Evolutionary conservation across 2,329 filamentous ascomycete species (phyloP).

Genomic region (Calonectria crousiana): DNA sequence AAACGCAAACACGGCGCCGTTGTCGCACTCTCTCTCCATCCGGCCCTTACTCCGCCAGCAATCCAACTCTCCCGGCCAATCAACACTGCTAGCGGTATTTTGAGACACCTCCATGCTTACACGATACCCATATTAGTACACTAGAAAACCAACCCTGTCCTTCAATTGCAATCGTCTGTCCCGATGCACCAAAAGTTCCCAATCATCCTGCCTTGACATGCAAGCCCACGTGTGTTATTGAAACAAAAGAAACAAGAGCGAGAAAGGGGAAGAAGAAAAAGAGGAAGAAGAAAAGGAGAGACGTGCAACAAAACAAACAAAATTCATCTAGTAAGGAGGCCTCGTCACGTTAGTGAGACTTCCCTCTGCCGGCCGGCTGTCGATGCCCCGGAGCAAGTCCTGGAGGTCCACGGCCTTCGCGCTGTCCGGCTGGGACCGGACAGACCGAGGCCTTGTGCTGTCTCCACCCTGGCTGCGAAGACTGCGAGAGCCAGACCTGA

Average conservation of each 20-base stretch:
- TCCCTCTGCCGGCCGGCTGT: slow-evolving; percentile 60
- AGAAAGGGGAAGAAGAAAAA: not conserved
- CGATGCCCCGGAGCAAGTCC: slow-evolving; percentile 63
- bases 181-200: not conserved
- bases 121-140: slow-evolving; percentile 11
- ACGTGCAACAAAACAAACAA: not conserved
- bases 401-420: slow-evolving; percentile 59
- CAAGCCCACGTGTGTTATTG: not conserved
- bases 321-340: slow-evolving; percentile 60
- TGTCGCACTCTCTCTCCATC: not conserved
- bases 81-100: slow-evolving; percentile 3
- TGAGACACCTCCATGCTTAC: not conserved
- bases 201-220: not conserved
- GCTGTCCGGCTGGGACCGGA: slow-evolving; percentile 49
- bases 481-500: slow-evolving; percentile 51
- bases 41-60: not conserved
- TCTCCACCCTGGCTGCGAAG: slow-evolving; percentile 58
- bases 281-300: not conserved
- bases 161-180: not conserved
- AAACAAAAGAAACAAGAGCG: not conserved
- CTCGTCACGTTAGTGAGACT: slow-evolving; percentile 59
- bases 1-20: slow-evolving; percentile 24
- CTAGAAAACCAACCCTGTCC: not conserved
- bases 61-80: not conserved
- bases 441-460: slow-evolving; percentile 50